phyloP scores from a whole-genome alignment of 192 early-diverging fungal genomes.

The Linnemannia schmuckeri region DNA sequence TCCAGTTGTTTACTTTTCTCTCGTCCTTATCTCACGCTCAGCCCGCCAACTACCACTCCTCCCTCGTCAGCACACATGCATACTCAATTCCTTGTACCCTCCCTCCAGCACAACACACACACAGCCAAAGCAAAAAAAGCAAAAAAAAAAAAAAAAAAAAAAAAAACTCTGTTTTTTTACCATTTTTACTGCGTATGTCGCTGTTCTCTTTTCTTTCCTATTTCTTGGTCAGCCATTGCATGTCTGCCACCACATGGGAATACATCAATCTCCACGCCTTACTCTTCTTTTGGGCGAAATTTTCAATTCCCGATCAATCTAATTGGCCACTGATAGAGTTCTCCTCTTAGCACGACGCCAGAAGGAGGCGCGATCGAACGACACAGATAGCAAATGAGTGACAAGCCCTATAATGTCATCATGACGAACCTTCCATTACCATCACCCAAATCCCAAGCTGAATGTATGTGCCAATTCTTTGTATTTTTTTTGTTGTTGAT shows the following conservation, averaged over 20 bases:
- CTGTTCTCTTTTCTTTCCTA: not conserved
- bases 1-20: not conserved
- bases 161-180: not conserved
- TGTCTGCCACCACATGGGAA: too few relatives aligned
- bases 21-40: not conserved
- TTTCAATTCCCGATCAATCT: not conserved
- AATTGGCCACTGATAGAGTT: not conserved
- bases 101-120: not conserved
- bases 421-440: not conserved
- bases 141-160: too few relatives aligned
- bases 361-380: too few relatives aligned
- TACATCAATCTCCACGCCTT: not conserved
- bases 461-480: not conserved
- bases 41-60: not conserved
- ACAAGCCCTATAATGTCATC: not conserved
- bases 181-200: not conserved
- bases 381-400: not conserved
- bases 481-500: not conserved
- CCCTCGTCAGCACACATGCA: not conserved
- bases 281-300: not conserved
- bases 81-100: not conserved
- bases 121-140: not conserved
- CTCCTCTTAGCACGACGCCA: too few relatives aligned
- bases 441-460: too few relatives aligned
- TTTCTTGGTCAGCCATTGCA: not conserved